These are phyloP conservation scores for Mycena crocata DNA, from an alignment of 768 basidiomycete genomes.

Conservation along the genomic window DNA sequence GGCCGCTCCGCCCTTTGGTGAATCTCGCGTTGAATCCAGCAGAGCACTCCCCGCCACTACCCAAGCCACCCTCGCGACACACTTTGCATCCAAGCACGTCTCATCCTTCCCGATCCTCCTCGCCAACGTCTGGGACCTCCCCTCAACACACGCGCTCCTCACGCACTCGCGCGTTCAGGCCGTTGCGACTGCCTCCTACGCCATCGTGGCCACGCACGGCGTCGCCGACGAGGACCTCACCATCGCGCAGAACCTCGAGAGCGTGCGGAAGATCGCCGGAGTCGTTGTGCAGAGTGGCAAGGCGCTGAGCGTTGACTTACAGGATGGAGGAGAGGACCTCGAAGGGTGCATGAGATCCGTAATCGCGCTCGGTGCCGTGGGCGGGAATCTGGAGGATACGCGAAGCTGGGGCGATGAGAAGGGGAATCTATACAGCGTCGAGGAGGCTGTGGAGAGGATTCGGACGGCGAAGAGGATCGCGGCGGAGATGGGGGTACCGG, in stretches of 20 bases:
- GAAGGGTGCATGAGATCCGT: constrained; percentile 1
- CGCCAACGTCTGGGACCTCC: too few relatives aligned
- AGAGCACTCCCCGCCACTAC: too few relatives aligned
- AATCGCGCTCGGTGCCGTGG: not conserved
- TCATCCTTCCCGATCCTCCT: too few relatives aligned
- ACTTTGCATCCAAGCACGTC: too few relatives aligned
- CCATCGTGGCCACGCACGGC: not conserved
- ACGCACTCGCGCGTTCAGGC: too few relatives aligned
- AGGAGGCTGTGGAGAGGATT: not conserved
- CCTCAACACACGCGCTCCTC: too few relatives aligned
- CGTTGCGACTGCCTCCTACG: not conserved
- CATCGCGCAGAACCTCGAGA: constrained; percentile 3
- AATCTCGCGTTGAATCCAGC: too few relatives aligned
- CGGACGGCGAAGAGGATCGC: not conserved
- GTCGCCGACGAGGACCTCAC: constrained; percentile 1
- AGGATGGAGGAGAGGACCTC: not conserved
- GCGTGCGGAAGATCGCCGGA: too few relatives aligned
- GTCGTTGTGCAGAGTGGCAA: too few relatives aligned
- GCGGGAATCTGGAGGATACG: constrained; percentile 1
- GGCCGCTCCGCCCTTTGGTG: too few relatives aligned
- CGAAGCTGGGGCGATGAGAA: not conserved
- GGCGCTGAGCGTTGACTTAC: constrained; percentile 2
- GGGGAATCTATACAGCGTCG: not conserved
- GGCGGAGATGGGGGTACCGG: constrained; percentile 7
- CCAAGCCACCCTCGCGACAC: too few relatives aligned